Conservation (phyloP, 2,329 filamentous ascomycete genomes). For the Ophiosphaerella herpotricha region DNA sequence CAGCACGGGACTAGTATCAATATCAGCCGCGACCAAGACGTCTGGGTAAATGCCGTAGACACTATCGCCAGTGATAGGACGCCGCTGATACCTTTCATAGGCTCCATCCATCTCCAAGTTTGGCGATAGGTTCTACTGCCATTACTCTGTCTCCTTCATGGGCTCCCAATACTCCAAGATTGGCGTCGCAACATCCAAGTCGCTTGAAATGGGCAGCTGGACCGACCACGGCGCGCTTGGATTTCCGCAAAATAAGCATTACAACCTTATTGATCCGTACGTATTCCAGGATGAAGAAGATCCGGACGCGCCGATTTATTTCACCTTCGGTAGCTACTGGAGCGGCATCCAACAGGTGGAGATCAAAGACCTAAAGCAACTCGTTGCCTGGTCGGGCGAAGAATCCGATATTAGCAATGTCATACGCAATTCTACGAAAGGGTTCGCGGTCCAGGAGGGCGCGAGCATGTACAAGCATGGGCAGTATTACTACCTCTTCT, state of each 20-base stretch:
- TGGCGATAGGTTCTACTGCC: slow-evolving; percentile 61
- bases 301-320: slow-evolving; percentile 41
- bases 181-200: slow-evolving; percentile 57
- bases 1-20: slow-evolving; percentile 48
- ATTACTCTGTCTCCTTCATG: slow-evolving; percentile 65
- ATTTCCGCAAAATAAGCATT: slow-evolving; percentile 39
- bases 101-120: slow-evolving; percentile 66
- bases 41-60: slow-evolving; percentile 47
- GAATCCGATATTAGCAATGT: slow-evolving; percentile 17
- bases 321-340: slow-evolving; percentile 72
- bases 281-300: slow-evolving; percentile 43
- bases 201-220: slow-evolving; percentile 61
- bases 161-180: slow-evolving; percentile 65
- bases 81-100: slow-evolving; percentile 39
- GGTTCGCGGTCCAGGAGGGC: slow-evolving; percentile 53
- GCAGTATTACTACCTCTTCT: slow-evolving; percentile 66
- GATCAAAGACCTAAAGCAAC: slow-evolving; percentile 37
- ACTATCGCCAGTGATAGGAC: not conserved
- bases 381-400: slow-evolving; percentile 10
- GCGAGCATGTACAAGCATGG: slow-evolving; percentile 56
- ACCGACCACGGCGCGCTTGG: slow-evolving; percentile 61
- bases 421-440: slow-evolving; percentile 19
- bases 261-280: slow-evolving; percentile 57
- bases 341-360: slow-evolving; percentile 64
- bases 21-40: slow-evolving; percentile 49